These are phyloP conservation scores for Laguncularia racemosa DNA, from an alignment of 345 rosid species.

Conservation along the genomic window DNA sequence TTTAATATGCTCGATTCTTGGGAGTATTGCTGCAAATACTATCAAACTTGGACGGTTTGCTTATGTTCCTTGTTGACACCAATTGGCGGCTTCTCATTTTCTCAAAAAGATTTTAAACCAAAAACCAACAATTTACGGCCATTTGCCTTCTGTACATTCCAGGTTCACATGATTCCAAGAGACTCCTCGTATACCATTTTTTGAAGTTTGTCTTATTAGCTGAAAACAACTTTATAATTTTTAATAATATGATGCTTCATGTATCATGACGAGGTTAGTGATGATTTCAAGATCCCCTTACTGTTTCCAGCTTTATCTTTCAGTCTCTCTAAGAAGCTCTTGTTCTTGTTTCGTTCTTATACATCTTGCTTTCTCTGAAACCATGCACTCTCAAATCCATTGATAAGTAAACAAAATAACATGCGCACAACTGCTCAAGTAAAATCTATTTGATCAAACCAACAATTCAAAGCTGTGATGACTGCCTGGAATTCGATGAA, in stretches of 20 bases:
- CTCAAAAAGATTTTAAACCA: neutral
- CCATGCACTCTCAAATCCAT: neutral
- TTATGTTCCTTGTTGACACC: neutral
- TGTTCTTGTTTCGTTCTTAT: neutral
- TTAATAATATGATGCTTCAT: too few species aligned
- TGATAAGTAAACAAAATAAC: too few species aligned
- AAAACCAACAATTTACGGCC: conserved; percentile 5
- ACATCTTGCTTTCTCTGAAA: neutral
- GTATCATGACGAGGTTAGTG: neutral
- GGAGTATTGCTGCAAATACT: neutral
- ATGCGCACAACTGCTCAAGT: too few species aligned
- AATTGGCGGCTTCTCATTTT: neutral
- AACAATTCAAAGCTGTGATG: too few species aligned
- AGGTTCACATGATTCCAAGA: conserved; percentile 5
- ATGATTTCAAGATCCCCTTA: conserved; percentile 2
- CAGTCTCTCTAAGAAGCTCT: neutral
- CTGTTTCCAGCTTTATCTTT: neutral
- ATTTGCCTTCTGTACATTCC: conserved; percentile 16
- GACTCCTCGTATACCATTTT: neutral
- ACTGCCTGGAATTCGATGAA: too few species aligned
- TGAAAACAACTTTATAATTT: neutral
- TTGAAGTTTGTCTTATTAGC: neutral
- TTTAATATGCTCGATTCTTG: neutral
- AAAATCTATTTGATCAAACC: too few species aligned
- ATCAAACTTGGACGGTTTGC: neutral